These are phyloP conservation scores for Cladophialophora carrionii DNA, from an alignment of 2,329 filamentous ascomycete species.

Conservation along the genomic window DNA sequence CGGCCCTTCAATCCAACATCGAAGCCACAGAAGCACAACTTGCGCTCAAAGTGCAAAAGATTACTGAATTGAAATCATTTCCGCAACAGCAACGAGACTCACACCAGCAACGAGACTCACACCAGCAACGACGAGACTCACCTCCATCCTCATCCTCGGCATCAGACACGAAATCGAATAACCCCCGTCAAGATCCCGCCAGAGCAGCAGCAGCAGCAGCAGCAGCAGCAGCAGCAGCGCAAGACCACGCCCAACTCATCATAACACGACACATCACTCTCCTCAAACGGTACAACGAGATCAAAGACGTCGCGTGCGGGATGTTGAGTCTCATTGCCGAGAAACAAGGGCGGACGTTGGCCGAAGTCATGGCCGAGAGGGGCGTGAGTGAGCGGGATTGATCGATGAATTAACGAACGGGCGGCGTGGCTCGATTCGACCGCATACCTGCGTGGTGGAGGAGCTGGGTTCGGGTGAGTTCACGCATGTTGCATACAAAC, in stretches of 20 bases:
- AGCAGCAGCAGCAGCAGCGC: constrained; percentile 17
- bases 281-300: constrained; percentile 71
- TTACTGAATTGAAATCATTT: constrained; percentile 14
- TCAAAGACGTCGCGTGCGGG: constrained; percentile 68
- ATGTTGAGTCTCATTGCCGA: constrained; percentile 70
- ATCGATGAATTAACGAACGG: not conserved
- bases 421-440: too few species aligned
- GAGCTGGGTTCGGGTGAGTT: too few species aligned
- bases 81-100: not conserved
- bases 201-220: constrained; percentile 11
- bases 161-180: not conserved
- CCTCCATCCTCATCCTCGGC: too few species aligned
- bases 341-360: constrained; percentile 30
- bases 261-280: constrained; percentile 67
- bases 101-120: too few species aligned
- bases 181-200: constrained; percentile 34
- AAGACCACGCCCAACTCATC: constrained; percentile 52
- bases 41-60: constrained; percentile 11
- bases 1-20: constrained; percentile 20
- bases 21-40: constrained; percentile 13
- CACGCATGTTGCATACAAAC: too few species aligned
- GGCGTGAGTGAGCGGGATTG: constrained; percentile 26
- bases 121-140: too few species aligned
- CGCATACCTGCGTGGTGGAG: too few species aligned
- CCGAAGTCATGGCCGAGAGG: constrained; percentile 30